These are phyloP conservation scores for Drechslerella dactyloides DNA, from an alignment of 2,329 filamentous ascomycete genomes.

Conservation along the genomic window DNA sequence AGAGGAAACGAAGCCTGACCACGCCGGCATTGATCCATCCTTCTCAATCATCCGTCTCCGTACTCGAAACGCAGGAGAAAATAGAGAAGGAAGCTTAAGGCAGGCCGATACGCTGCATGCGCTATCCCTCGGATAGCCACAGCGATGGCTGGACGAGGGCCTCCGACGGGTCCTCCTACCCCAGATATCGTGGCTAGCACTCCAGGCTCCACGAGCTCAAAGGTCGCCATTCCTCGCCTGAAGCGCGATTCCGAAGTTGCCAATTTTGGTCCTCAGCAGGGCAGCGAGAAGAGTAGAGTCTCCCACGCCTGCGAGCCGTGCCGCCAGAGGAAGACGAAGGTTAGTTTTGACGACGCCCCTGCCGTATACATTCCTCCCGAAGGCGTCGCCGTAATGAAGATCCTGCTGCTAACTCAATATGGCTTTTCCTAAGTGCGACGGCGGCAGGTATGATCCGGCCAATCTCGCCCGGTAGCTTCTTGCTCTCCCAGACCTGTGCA, in stretches of 20 bases:
- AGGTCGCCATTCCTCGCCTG: conserved; percentile 54
- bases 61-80: conserved; percentile 10
- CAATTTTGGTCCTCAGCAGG: conserved; percentile 47
- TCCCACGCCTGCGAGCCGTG: conserved; percentile 54
- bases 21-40: conserved; percentile 19
- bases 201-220: conserved; percentile 42
- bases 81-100: conserved; percentile 11
- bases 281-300: conserved; percentile 53
- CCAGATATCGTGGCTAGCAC: conserved; percentile 38
- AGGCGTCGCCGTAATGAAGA: no score
- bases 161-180: conserved; percentile 45
- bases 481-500: conserved; percentile 19
- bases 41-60: conserved; percentile 1
- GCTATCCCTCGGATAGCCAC: conserved; percentile 10
- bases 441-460: conserved; percentile 48
- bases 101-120: conserved; percentile 24
- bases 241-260: conserved; percentile 49
- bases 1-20: conserved; percentile 15
- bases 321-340: conserved; percentile 48
- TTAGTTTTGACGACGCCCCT: no score
- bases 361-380: no score
- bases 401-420: conserved; percentile 39
- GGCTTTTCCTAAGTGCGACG: conserved; percentile 52
- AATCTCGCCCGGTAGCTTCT: conserved; percentile 22
- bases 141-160: conserved; percentile 43